Percentiles rank a stretch among this genome's conserved stretches.
These are phyloP conservation scores for Myochromella boudieri DNA, from an alignment of 768 basidiomycete genomes.

Conservation along the genomic window DNA sequence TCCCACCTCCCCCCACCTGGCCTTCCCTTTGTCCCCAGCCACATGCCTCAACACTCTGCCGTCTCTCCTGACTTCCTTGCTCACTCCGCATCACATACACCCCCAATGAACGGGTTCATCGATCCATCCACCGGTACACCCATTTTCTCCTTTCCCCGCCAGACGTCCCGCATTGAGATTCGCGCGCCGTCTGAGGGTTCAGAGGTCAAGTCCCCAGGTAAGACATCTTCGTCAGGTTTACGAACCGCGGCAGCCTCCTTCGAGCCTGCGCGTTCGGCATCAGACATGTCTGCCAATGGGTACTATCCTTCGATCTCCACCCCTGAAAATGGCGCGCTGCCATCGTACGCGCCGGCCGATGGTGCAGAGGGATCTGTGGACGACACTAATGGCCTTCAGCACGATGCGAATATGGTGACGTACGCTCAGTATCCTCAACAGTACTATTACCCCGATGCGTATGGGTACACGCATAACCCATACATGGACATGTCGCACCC, in stretches of 20 bases:
- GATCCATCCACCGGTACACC: slow-evolving; percentile 66
- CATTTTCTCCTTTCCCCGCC: slow-evolving; percentile 75
- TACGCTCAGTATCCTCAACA: slow-evolving; percentile 62
- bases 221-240: slow-evolving; percentile 38
- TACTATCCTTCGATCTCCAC: slow-evolving; percentile 16
- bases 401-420: slow-evolving; percentile 41
- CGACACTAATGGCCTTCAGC: slow-evolving; percentile 8
- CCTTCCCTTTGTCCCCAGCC: slow-evolving; percentile 56
- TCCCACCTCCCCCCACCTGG: slow-evolving; percentile 48
- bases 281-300: slow-evolving; percentile 19
- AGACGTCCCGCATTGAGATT: slow-evolving; percentile 72
- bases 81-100: slow-evolving; percentile 53
- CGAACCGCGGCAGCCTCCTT: slow-evolving; percentile 53
- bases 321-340: slow-evolving; percentile 11
- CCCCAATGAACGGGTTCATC: slow-evolving; percentile 61
- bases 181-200: slow-evolving; percentile 48
- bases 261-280: slow-evolving; percentile 38
- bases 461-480: slow-evolving; percentile 50
- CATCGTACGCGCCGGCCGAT: slow-evolving; percentile 32
- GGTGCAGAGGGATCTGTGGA: slow-evolving; percentile 24
- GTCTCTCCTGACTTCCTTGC: slow-evolving; percentile 65
- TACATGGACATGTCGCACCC: slow-evolving; percentile 70
- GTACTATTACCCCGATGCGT: slow-evolving; percentile 74
- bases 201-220: slow-evolving; percentile 24
- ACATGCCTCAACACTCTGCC: slow-evolving; percentile 59